Percentiles rank a stretch among this genome's conserved stretches.
These are phyloP conservation scores for Termitomyces sp. DNA, from an alignment of 768 basidiomycete species.

Conservation along the genomic window DNA sequence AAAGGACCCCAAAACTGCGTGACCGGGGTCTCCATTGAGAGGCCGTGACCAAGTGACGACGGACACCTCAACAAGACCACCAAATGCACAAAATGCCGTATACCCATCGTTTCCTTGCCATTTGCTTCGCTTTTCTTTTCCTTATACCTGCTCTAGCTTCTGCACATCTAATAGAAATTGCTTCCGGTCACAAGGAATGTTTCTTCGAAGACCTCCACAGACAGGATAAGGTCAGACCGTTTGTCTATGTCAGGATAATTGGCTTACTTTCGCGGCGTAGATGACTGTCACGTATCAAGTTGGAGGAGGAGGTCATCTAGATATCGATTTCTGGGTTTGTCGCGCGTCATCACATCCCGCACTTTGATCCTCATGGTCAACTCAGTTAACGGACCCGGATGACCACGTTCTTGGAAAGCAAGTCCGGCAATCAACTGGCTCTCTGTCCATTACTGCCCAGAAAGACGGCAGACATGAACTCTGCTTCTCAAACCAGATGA, in stretches of 20 bases:
- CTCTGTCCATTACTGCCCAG: constrained; percentile 80
- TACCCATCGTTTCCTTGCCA: constrained; percentile 31
- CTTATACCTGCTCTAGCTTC: constrained; percentile 35
- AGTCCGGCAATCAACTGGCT: constrained; percentile 84
- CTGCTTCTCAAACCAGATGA: constrained; percentile 99
- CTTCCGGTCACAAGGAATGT: constrained; percentile 83
- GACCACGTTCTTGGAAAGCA: constrained; percentile 68
- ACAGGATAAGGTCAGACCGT: constrained; percentile 70
- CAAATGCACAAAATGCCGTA: constrained; percentile 16
- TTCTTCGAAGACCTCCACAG: constrained; percentile 93
- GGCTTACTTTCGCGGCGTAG: constrained; percentile 31
- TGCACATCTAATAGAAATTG: constrained; percentile 69
- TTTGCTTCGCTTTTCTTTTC: constrained; percentile 36
- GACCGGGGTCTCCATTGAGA: constrained; percentile 11
- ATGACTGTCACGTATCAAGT: constrained; percentile 99
- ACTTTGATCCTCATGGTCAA: constrained; percentile 6
- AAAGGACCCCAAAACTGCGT: constrained; percentile 13
- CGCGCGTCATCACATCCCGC: neutral
- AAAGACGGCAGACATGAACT: constrained; percentile 88
- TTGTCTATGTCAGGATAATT: neutral
- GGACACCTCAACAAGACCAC: constrained; percentile 1
- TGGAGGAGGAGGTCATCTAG: constrained; percentile 92
- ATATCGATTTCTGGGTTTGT: constrained; percentile 94
- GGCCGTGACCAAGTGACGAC: neutral
- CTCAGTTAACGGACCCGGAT: constrained; percentile 77